Conservation (phyloP, 352 stramenopile species). For the Phytophthora europaea region DNA sequence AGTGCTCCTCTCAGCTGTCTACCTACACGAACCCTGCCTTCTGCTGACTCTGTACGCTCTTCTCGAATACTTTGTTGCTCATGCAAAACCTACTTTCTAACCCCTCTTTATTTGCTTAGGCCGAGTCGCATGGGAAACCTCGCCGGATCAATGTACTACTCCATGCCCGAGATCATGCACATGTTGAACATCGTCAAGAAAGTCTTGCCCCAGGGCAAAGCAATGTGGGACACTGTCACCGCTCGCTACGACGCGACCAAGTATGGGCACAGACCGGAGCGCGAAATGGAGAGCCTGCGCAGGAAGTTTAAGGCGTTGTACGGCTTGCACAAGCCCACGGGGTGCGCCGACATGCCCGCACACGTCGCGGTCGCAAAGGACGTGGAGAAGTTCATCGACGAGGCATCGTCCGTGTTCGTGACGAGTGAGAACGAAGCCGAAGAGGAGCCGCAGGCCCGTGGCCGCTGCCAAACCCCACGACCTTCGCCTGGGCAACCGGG, state of each 20-base stretch:
- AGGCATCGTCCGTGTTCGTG: neutral
- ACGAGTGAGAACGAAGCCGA: neutral
- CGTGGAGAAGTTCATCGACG: neutral
- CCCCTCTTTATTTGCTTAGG: neutral
- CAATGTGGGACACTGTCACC: neutral
- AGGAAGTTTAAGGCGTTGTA: constrained; percentile 8
- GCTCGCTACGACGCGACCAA: neutral
- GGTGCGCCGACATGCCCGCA: neutral
- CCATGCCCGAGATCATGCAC: neutral
- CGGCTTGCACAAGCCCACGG: neutral
- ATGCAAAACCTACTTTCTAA: too few species aligned
- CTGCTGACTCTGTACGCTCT: too few species aligned
- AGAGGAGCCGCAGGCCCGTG: too few species aligned
- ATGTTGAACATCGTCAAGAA: neutral
- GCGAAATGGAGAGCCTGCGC: neutral
- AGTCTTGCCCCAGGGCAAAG: neutral
- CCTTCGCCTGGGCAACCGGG: too few species aligned
- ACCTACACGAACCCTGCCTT: too few species aligned
- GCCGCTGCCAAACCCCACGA: neutral
- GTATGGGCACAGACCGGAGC: neutral
- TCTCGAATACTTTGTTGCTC: too few species aligned
- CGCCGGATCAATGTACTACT: neutral
- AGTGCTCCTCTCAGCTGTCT: too few species aligned
- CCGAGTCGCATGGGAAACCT: neutral
- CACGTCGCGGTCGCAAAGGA: neutral